A percentile compares a stretch with the other conserved stretches of the same genome.
These are phyloP conservation scores for Fusarium phyllophilum DNA, from an alignment of 2,329 filamentous ascomycete species.

Conservation along the genomic window DNA sequence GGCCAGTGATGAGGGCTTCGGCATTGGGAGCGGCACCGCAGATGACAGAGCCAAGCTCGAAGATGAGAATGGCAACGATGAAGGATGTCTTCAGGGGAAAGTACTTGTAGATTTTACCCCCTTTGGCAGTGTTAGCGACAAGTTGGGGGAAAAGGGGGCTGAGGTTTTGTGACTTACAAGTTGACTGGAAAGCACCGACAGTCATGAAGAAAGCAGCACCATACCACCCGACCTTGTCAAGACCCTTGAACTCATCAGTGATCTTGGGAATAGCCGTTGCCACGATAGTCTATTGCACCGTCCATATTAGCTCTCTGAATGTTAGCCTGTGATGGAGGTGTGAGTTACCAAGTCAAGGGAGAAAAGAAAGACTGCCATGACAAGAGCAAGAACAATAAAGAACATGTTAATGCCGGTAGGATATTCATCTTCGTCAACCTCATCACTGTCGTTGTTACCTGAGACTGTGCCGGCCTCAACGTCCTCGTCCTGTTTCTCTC, in stretches of 20 bases:
- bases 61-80: slow-evolving; percentile 59
- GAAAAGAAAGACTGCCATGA: slow-evolving; percentile 61
- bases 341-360: slow-evolving; percentile 57
- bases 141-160: neutral
- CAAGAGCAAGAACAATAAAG: slow-evolving; percentile 58
- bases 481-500: slow-evolving; percentile 37
- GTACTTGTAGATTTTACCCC: slow-evolving; percentile 62
- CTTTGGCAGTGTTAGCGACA: slow-evolving; percentile 43
- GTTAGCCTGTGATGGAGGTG: neutral
- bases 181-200: slow-evolving; percentile 56
- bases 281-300: slow-evolving; percentile 59
- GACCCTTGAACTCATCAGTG: slow-evolving; percentile 61
- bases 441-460: slow-evolving; percentile 31
- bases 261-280: slow-evolving; percentile 67
- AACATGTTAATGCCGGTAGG: slow-evolving; percentile 52
- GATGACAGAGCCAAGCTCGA: slow-evolving; percentile 64
- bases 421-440: slow-evolving; percentile 49
- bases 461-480: slow-evolving; percentile 34
- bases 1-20: slow-evolving; percentile 61
- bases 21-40: slow-evolving; percentile 60
- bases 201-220: slow-evolving; percentile 65
- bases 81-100: slow-evolving; percentile 63
- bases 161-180: slow-evolving; percentile 47
- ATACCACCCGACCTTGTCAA: slow-evolving; percentile 68
- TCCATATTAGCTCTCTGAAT: neutral